phyloP scores from a whole-genome alignment of 768 basidiomycete genomes.

The Serpula lacrymans region DNA sequence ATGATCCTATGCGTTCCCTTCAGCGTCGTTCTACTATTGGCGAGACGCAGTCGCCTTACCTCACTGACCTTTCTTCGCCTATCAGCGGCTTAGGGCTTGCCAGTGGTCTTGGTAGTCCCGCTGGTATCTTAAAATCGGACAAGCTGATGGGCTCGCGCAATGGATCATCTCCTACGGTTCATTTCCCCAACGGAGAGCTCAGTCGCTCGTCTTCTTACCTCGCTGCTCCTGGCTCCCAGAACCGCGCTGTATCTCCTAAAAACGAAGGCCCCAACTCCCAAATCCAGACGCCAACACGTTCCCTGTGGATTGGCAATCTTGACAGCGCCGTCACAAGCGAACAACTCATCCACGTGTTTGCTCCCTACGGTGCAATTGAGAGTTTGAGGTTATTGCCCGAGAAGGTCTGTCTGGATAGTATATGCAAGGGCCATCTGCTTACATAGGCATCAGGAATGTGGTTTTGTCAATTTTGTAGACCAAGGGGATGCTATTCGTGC shows the following conservation, averaged over 20 bases:
- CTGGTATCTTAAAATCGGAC: conserved; percentile 58
- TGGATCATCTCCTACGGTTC: conserved; percentile 48
- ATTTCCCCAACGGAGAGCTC: conserved; percentile 65
- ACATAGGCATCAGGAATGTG: conserved; percentile 74
- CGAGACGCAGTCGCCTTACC: conserved; percentile 54
- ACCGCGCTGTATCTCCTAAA: conserved; percentile 81
- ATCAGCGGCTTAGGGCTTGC: conserved; percentile 23
- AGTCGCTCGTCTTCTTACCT: conserved; percentile 65
- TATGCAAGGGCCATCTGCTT: conserved; percentile 18
- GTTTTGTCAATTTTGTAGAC: conserved; percentile 98
- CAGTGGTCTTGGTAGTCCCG: conserved; percentile 24
- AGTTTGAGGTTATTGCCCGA: conserved; percentile 92
- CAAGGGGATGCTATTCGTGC: conserved; percentile 94
- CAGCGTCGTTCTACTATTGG: conserved; percentile 61
- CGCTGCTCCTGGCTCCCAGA: conserved; percentile 62
- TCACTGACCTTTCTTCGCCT: conserved; percentile 49
- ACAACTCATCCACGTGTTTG: conserved; percentile 93
- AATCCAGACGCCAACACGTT: conserved; percentile 90
- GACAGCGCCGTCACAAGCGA: conserved; percentile 93
- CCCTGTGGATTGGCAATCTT: conserved; percentile 97
- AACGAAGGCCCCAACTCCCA: conserved; percentile 64
- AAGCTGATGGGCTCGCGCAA: conserved; percentile 47
- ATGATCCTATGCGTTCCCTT: conserved; percentile 70
- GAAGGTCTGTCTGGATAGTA: conserved; percentile 86
- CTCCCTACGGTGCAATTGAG: conserved; percentile 96